phyloP scores from a whole-genome alignment of 352 stramenopile genomes.

The Pythium pyrilobum region DNA sequence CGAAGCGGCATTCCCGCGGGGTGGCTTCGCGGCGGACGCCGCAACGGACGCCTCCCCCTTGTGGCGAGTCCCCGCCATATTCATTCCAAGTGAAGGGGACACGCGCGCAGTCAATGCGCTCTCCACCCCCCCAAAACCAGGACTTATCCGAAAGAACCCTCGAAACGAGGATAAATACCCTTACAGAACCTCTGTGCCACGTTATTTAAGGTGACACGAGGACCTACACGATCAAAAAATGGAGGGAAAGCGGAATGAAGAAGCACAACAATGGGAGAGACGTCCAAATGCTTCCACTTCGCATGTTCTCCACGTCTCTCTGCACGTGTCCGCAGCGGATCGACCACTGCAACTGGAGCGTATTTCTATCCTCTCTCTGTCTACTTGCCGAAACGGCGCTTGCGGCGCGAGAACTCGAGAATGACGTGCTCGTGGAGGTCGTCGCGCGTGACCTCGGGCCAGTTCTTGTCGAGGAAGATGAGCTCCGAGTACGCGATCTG shows the following conservation, averaged over 20 bases:
- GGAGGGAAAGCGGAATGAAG: conserved; percentile 13
- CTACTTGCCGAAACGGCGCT: conserved; percentile 89
- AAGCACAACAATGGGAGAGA: neutral
- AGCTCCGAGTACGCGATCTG: conserved; percentile 95
- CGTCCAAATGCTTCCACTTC: too few species aligned
- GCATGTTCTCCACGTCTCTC: too few species aligned
- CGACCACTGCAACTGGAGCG: neutral
- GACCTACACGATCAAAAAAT: conserved; percentile 1
- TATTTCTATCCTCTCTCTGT: neutral
- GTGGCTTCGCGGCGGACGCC: neutral
- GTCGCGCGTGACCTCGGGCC: conserved; percentile 89
- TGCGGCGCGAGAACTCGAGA: conserved; percentile 79
- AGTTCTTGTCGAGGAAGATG: conserved; percentile 94
- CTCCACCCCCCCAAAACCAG: conserved; percentile 7
- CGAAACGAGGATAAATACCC: conserved; percentile 4
- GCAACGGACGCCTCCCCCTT: neutral
- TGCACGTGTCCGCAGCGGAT: too few species aligned
- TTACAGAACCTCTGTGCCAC: neutral
- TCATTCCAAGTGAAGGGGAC: conserved; percentile 1
- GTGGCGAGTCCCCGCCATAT: conserved; percentile 10
- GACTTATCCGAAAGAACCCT: neutral
- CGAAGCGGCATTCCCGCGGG: neutral
- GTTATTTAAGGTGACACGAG: neutral
- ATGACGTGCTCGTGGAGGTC: conserved; percentile 82
- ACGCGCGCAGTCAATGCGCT: neutral